Evolutionary conservation across 78 protist species (phyloP).

Genomic region (Mantamonas sphyraenae): DNA sequence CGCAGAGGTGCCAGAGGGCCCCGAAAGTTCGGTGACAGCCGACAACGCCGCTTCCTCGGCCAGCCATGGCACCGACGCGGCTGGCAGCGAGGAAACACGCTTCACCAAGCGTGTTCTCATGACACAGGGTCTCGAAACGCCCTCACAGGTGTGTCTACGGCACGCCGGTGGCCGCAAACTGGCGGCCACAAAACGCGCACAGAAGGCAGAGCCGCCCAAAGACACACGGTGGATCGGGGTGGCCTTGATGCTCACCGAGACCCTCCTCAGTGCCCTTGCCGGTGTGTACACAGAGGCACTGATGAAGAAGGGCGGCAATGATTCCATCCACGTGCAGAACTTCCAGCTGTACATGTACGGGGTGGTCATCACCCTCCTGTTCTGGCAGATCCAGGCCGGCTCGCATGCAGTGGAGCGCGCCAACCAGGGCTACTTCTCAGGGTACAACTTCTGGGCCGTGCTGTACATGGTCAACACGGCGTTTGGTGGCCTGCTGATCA

Average conservation of each 20-base stretch:
- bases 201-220: too few species aligned
- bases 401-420: too few species aligned
- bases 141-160: too few species aligned
- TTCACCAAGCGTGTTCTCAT: too few species aligned
- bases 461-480: background rate
- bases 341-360: background rate
- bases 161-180: too few species aligned
- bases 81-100: too few species aligned
- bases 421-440: background rate
- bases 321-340: constrained; percentile 13
- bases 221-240: background rate
- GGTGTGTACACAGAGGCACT: constrained; percentile 4
- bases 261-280: background rate
- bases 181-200: too few species aligned
- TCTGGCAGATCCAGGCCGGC: background rate
- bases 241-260: background rate
- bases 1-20: background rate
- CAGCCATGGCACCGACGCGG: too few species aligned
- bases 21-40: too few species aligned
- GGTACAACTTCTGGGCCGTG: background rate
- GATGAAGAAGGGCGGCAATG: background rate
- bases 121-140: too few species aligned
- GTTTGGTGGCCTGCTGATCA: constrained; percentile 6
- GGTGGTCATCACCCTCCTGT: background rate
- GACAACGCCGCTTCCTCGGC: background rate